Conservation (phyloP, 306 rosid species). For the Carpinus fangiana region DNA sequence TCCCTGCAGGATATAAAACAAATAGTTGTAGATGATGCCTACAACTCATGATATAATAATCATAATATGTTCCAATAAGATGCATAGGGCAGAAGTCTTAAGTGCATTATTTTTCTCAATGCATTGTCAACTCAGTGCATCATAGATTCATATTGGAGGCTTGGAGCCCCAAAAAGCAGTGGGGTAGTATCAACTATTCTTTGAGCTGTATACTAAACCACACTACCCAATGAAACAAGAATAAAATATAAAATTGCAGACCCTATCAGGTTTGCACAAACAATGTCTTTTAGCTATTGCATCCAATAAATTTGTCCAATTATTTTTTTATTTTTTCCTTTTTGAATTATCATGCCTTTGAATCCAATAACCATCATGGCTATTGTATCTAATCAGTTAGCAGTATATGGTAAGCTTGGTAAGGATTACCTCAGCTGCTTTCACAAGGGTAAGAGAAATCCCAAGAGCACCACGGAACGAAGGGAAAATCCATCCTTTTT, state of each 20-base stretch:
- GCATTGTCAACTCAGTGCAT: conserved; percentile 1
- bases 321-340: too few relatives aligned
- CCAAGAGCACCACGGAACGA: conserved; percentile 98
- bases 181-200: neutral
- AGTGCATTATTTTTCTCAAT: neutral
- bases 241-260: neutral
- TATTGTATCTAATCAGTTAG: neutral
- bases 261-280: neutral
- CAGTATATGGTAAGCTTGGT: neutral
- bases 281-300: neutral
- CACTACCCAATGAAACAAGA: neutral
- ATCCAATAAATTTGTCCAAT: neutral
- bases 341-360: too few relatives aligned
- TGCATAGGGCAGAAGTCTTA: neutral
- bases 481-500: conserved; percentile 23
- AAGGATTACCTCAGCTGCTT: conserved; percentile 68
- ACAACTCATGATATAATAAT: neutral
- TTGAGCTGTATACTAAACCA: neutral
- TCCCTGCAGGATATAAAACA: neutral
- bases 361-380: neutral
- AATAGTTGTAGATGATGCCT: neutral
- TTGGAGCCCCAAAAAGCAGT: neutral
- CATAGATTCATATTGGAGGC: neutral
- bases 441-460: conserved; percentile 67
- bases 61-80: neutral